Conservation (phyloP, 768 basidiomycete species). For the Psilocybe subaeruginosa region DNA sequence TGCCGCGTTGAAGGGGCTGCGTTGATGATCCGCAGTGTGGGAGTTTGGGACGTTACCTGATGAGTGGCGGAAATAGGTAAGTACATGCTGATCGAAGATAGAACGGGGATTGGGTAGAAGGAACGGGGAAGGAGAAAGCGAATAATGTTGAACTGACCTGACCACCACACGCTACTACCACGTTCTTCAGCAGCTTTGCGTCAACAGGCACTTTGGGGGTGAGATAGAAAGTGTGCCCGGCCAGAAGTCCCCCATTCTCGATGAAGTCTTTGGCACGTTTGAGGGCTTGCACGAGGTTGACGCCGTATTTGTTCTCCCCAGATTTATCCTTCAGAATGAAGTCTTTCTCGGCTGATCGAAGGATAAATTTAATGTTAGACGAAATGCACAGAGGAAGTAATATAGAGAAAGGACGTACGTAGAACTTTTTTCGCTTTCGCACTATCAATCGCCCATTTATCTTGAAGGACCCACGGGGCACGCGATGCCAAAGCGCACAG, state of each 20-base stretch:
- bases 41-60: slow-evolving; percentile 48
- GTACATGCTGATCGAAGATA: not conserved
- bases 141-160: slow-evolving; percentile 45
- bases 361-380: slow-evolving; percentile 1
- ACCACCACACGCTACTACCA: slow-evolving; percentile 73
- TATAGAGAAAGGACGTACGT: slow-evolving; percentile 46
- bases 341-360: slow-evolving; percentile 57
- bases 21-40: slow-evolving; percentile 57
- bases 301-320: slow-evolving; percentile 67
- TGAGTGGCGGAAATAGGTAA: not conserved
- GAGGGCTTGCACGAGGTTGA: slow-evolving; percentile 66
- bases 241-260: slow-evolving; percentile 54
- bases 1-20: slow-evolving; percentile 50
- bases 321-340: slow-evolving; percentile 62
- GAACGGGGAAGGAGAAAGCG: not conserved
- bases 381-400: not conserved
- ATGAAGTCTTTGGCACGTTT: slow-evolving; percentile 53
- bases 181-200: slow-evolving; percentile 63
- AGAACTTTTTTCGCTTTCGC: slow-evolving; percentile 59
- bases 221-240: slow-evolving; percentile 72
- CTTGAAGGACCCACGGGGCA: slow-evolving; percentile 63
- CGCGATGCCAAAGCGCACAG: slow-evolving; percentile 67
- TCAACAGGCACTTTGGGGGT: slow-evolving; percentile 68
- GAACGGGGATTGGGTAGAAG: not conserved
- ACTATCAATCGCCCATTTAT: slow-evolving; percentile 70